Base-by-base conservation (phyloP, 495 filamentous ascomycete species). In the Lentithecium fluviatile region DNA sequence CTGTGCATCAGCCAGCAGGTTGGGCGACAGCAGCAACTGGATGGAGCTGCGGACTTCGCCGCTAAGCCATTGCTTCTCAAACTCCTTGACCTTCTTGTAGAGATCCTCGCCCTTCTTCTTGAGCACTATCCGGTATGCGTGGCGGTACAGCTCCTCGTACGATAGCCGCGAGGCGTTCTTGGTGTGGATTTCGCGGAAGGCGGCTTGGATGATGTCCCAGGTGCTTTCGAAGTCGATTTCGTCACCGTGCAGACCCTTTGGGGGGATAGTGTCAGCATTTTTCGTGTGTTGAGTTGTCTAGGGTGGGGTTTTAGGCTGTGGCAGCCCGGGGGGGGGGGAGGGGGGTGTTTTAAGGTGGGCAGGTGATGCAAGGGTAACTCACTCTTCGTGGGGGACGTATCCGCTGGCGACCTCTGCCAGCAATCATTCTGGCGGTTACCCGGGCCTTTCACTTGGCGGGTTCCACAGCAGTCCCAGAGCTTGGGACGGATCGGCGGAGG, bases 61-160 rank as follows among this genome's bases (percentile, higher is more conserved):
- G 13, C 78, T 80, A 42, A 97, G 84, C 90, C 91, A 96, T 62
- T 83, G 71, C 62, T 86, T 79, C 72, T 96, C 92, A 38, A 95
- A 88, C 15, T 82, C 68, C 61, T 85, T 89, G 45, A 97, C 92
- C 1, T 80, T 75, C 0, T 86, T 79, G 72, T 97, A 97, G 0
- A 99, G 82, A n/a, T 81, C 76, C 7, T 88, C 81, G n/a, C 92
- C 93, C 62, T 89, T 84, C 75, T 88, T 91, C 72, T 87, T 87
- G 50, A 96, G 74, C 0, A 97, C 92, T n/a, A 97, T 87, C 73
- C 89, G 89, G 73, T 99, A 99, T n/a, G 89, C 89, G 48, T 88
- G 89, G 37, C 95, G 89, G 75, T 99, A 99, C 0, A 97, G 83
- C 58, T 93, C 87, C 74, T 99, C 95, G 75, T 96, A 99, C 1